A percentile compares a stretch with the other conserved stretches of the same genome.
Evolutionary conservation across 371 early-diverging fungal genomes (phyloP).

Genomic region (Mucor mucedo): DNA sequence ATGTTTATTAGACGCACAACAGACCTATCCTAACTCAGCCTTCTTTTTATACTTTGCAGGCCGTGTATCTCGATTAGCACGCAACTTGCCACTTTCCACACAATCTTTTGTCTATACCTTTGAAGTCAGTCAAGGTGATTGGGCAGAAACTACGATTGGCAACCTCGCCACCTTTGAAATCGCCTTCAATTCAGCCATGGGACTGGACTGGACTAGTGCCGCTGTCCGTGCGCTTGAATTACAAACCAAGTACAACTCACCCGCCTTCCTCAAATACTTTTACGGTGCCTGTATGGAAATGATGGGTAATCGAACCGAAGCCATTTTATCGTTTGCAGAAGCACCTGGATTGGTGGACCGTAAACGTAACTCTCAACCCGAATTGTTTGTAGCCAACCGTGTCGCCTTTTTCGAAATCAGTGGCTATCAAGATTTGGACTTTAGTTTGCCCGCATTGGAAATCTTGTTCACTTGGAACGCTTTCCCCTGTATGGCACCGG

Average conservation of each 20-base stretch:
- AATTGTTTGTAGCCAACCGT: constrained; percentile 58
- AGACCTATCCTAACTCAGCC: constrained; percentile 64
- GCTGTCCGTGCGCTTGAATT: constrained; percentile 48
- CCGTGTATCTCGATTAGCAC: constrained; percentile 59
- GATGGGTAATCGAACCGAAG: constrained; percentile 54
- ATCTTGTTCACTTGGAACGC: constrained; percentile 64
- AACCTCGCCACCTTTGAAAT: constrained; percentile 63
- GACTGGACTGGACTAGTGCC: constrained; percentile 60
- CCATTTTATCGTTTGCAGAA: constrained; percentile 55
- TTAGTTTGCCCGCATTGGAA: constrained; percentile 60
- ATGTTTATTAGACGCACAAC: constrained; percentile 61
- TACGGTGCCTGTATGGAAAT: constrained; percentile 64
- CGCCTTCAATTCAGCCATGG: constrained; percentile 62
- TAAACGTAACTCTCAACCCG: constrained; percentile 59
- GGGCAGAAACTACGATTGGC: constrained; percentile 53
- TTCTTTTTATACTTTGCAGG: constrained; percentile 69
- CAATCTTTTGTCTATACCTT: constrained; percentile 54
- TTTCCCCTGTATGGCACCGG: constrained; percentile 57
- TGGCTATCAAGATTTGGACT: constrained; percentile 62
- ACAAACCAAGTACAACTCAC: constrained; percentile 55
- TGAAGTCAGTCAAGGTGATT: constrained; percentile 52
- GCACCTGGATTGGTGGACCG: constrained; percentile 55
- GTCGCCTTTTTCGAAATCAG: constrained; percentile 58
- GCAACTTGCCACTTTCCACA: constrained; percentile 49
- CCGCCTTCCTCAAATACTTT: constrained; percentile 62